Conservation (phyloP, 441 rosid species). For the Erodium chrysanthum region DNA sequence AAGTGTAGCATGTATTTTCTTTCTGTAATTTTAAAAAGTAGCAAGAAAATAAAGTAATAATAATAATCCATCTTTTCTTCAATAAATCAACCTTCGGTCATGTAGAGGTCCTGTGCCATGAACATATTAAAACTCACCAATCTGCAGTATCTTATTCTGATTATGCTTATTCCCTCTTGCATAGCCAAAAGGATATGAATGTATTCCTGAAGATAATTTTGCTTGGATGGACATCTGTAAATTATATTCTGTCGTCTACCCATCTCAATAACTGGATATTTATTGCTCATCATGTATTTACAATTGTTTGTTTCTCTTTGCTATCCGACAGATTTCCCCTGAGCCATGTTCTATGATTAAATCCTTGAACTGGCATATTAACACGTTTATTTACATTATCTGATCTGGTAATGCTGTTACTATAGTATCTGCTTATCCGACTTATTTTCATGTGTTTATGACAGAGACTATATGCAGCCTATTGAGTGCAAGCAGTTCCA, state of each 20-base stretch:
- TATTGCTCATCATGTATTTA: not conserved
- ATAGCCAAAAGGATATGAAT: not conserved
- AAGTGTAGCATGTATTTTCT: not conserved
- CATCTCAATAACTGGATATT: not conserved
- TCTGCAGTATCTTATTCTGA: not conserved
- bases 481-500: slow-evolving; percentile 58
- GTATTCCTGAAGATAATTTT: not conserved
- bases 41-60: no score
- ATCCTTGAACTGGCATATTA: not conserved
- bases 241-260: not conserved
- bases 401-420: slow-evolving; percentile 13
- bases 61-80: no score
- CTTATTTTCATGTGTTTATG: slow-evolving; percentile 19
- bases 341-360: not conserved
- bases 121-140: not conserved
- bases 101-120: not conserved
- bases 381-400: not conserved
- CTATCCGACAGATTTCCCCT: not conserved
- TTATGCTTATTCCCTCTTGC: not conserved
- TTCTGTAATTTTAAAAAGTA: not conserved
- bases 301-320: not conserved
- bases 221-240: not conserved
- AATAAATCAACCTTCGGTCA: no score
- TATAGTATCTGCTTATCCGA: slow-evolving; percentile 10
- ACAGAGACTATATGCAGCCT: slow-evolving; percentile 70